phyloP scores from a whole-genome alignment of 306 rosid species.

The apple (Malus domestica) region DNA sequence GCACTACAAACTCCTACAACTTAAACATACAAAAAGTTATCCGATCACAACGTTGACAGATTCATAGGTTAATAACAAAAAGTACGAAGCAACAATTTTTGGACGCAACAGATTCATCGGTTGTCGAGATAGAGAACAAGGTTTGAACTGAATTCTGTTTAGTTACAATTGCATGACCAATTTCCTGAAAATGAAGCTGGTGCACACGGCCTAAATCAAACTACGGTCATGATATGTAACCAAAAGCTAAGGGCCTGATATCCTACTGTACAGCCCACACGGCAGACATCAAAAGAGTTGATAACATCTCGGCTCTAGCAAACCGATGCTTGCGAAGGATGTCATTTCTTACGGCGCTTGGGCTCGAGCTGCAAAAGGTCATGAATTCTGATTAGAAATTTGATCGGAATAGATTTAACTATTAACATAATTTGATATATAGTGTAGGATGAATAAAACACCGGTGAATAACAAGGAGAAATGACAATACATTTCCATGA shows the following conservation, averaged over 20 bases:
- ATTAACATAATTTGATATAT: background rate
- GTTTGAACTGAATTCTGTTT: conserved; percentile 14
- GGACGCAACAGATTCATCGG: background rate
- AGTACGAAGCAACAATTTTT: background rate
- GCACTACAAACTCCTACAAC: background rate
- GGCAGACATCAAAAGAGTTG: conserved; percentile 20
- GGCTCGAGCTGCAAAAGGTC: conserved; percentile 50
- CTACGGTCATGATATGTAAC: conserved; percentile 16
- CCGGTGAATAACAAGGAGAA: background rate
- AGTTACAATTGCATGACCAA: conserved; percentile 5
- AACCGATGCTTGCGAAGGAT: background rate
- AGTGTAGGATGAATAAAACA: background rate
- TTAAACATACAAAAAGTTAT: background rate
- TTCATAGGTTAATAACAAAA: background rate
- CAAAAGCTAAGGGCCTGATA: conserved; percentile 20
- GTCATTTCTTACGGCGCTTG: conserved; percentile 66
- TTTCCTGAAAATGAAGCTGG: conserved; percentile 16
- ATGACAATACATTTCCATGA: background rate
- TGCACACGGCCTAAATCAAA: conserved; percentile 37
- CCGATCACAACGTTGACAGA: background rate
- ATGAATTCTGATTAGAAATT: background rate
- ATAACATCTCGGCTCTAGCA: conserved; percentile 1
- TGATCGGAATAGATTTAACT: background rate
- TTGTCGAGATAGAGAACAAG: conserved; percentile 15
- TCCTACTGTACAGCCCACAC: conserved; percentile 41